phyloP scores from a whole-genome alignment of 2,329 filamentous ascomycete genomes.

The Xylariaceae sp. region DNA sequence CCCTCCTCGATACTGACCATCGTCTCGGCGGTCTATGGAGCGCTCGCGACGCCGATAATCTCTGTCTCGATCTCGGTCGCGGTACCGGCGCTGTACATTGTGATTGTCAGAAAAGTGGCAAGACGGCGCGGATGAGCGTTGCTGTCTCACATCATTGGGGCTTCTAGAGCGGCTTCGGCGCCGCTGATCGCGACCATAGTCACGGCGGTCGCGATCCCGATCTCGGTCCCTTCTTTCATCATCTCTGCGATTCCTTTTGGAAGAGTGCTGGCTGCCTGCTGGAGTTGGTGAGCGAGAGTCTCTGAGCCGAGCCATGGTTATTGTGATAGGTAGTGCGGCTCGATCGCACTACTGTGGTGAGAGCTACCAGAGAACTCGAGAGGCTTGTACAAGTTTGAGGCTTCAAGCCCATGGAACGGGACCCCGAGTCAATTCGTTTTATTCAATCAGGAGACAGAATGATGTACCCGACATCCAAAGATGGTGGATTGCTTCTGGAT shows the following conservation, averaged over 20 bases:
- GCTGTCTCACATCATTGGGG: conserved; percentile 51
- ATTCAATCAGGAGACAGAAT: conserved; percentile 4
- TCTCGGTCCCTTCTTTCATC: conserved; percentile 51
- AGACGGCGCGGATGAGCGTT: conserved; percentile 2
- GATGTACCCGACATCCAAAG: conserved; percentile 6
- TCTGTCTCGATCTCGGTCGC: conserved; percentile 46
- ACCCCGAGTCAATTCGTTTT: conserved; percentile 1
- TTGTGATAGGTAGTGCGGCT: conserved; percentile 30
- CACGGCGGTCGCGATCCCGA: conserved; percentile 42
- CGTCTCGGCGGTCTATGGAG: conserved; percentile 62
- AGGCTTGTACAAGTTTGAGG: conserved; percentile 23
- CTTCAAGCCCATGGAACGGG: conserved; percentile 20
- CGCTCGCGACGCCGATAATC: conserved; percentile 65
- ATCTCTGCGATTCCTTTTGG: conserved; percentile 61
- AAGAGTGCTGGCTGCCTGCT: conserved; percentile 77
- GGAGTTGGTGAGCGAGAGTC: conserved; percentile 85
- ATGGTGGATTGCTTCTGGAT: neutral
- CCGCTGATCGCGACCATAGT: conserved; percentile 38
- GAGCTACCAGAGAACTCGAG: conserved; percentile 33
- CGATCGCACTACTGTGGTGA: conserved; percentile 35
- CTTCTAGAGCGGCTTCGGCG: conserved; percentile 59
- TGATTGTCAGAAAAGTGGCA: conserved; percentile 38
- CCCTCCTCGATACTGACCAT: conserved; percentile 50
- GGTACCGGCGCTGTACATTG: conserved; percentile 50
- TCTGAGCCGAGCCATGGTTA: conserved; percentile 57